Conservation (phyloP, 2,329 filamentous ascomycete species). For the Ceratocystis colombiana region DNA sequence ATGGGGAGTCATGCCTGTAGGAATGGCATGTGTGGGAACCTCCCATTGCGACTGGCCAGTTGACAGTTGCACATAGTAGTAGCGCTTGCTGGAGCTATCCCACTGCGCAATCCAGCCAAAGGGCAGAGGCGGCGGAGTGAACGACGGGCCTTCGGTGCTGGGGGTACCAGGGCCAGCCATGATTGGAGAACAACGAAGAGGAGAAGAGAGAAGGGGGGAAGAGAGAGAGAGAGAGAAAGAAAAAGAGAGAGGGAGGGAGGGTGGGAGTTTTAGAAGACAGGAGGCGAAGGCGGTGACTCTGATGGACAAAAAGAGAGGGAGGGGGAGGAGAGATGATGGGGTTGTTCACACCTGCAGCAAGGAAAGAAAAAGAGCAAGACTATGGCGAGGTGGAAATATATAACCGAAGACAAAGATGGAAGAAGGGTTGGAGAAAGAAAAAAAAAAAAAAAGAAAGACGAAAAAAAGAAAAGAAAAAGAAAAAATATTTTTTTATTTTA, state of each 20-base stretch:
- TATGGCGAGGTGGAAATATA: not conserved
- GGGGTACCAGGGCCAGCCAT: constrained; percentile 52
- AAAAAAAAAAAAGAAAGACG: not conserved
- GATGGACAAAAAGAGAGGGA: too few relatives aligned
- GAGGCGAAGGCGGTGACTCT: too few relatives aligned
- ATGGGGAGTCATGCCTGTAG: constrained; percentile 50
- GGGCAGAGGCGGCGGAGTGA: constrained; percentile 50
- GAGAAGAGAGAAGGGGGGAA: not conserved
- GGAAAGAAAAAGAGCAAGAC: not conserved
- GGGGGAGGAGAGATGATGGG: too few relatives aligned
- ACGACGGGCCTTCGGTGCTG: constrained; percentile 49
- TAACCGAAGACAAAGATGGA: not conserved
- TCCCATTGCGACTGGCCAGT: constrained; percentile 67
- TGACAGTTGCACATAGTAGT: constrained; percentile 62
- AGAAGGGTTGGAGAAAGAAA: constrained; percentile 9
- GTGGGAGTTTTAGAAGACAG: not conserved
- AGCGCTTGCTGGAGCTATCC: constrained; percentile 54
- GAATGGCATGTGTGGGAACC: constrained; percentile 54
- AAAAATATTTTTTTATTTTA: not conserved
- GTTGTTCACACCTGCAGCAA: not conserved
- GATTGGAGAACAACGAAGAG: constrained; percentile 17
- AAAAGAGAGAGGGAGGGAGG: not conserved
- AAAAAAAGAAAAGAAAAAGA: not conserved
- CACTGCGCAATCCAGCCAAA: constrained; percentile 61
- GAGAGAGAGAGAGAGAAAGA: not conserved